Percentiles rank a stretch among this genome's conserved stretches.
Evolutionary conservation across 192 early-diverging fungal species (phyloP).

Genomic region (Backusella circina): DNA sequence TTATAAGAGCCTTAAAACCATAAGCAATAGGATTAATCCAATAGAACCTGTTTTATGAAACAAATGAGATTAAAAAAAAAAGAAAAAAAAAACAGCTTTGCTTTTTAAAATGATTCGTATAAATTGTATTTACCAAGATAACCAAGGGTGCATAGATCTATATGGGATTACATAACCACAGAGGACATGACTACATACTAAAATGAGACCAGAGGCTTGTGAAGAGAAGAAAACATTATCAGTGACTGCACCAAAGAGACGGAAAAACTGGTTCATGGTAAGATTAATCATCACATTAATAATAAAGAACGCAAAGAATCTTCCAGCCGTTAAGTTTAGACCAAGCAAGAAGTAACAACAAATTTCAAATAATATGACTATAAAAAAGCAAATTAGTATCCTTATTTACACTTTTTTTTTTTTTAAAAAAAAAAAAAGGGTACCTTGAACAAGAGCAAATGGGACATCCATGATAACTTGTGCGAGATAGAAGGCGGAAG

Average conservation of each 20-base stretch:
- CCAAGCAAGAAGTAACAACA: conserved; percentile 64
- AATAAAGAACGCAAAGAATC: conserved; percentile 57
- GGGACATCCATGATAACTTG: conserved; percentile 54
- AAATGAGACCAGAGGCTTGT: conserved; percentile 44
- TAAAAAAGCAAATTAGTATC: neutral
- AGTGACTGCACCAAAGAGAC: conserved; percentile 49
- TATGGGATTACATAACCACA: conserved; percentile 60
- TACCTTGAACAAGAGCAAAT: conserved; percentile 38
- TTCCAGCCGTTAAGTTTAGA: conserved; percentile 42
- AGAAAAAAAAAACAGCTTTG: too few species aligned
- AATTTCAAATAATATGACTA: conserved; percentile 54
- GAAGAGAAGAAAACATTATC: conserved; percentile 50
- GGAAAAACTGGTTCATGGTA: conserved; percentile 56
- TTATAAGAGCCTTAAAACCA: conserved; percentile 60
- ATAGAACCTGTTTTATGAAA: conserved; percentile 32
- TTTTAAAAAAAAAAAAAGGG: too few species aligned
- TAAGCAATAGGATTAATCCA: conserved; percentile 71
- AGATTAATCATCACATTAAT: conserved; percentile 50
- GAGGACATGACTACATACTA: conserved; percentile 51
- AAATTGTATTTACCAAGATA: conserved; percentile 41
- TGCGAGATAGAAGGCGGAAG: conserved; percentile 52
- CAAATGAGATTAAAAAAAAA: too few species aligned
- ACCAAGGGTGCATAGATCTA: conserved; percentile 58
- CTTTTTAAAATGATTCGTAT: too few species aligned
- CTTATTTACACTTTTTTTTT: neutral